These are phyloP conservation scores for Hypholoma sublateritium DNA, from an alignment of 768 basidiomycete species.

Conservation along the genomic window DNA sequence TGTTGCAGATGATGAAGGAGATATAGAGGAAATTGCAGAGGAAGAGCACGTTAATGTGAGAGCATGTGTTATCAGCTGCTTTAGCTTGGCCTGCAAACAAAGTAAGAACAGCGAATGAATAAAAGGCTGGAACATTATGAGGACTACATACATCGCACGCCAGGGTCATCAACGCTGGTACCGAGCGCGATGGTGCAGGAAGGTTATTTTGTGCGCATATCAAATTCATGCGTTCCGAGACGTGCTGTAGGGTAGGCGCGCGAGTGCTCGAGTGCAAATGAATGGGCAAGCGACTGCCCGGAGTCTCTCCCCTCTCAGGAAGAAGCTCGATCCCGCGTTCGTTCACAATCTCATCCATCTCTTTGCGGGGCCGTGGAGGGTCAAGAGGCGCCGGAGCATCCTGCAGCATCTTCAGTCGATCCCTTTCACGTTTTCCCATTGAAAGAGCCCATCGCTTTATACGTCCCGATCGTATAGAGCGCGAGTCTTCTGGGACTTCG, in stretches of 20 bases:
- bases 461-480: slow-evolving; percentile 57
- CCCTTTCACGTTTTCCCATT: slow-evolving; percentile 72
- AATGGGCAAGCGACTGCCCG: slow-evolving; percentile 69
- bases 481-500: slow-evolving; percentile 47
- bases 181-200: slow-evolving; percentile 55
- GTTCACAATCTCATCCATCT: slow-evolving; percentile 65
- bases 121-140: neutral
- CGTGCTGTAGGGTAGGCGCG: slow-evolving; percentile 73
- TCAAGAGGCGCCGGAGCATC: slow-evolving; percentile 39
- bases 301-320: slow-evolving; percentile 64
- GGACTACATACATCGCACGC: slow-evolving; percentile 66
- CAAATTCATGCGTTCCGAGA: slow-evolving; percentile 77
- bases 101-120: neutral
- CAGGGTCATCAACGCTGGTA: slow-evolving; percentile 69
- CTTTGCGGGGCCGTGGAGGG: slow-evolving; percentile 42
- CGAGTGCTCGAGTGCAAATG: slow-evolving; percentile 75
- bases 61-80: slow-evolving; percentile 81
- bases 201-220: slow-evolving; percentile 80
- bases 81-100: slow-evolving; percentile 65
- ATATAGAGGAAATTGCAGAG: slow-evolving; percentile 74
- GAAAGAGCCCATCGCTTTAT: slow-evolving; percentile 77
- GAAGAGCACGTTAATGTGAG: slow-evolving; percentile 76
- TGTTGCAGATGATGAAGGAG: slow-evolving; percentile 45
- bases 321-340: slow-evolving; percentile 70
- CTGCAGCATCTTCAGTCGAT: slow-evolving; percentile 58